Percentiles rank a stretch among this genome's conserved stretches.
These are phyloP conservation scores for Lichtheimia corymbifera DNA, from an alignment of 371 early-diverging fungal genomes.

Conservation along the genomic window DNA sequence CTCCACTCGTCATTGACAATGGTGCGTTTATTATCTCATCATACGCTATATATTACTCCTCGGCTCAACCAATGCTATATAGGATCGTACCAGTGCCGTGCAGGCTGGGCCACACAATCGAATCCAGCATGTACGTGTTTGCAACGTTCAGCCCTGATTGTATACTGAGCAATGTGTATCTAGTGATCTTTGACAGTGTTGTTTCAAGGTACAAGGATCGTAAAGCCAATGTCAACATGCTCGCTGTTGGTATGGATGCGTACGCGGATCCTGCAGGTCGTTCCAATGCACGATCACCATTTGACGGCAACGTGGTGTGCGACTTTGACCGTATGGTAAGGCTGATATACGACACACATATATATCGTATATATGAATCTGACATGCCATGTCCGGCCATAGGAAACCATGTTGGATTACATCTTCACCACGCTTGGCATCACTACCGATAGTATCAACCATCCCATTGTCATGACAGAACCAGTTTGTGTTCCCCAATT, in stretches of 20 bases:
- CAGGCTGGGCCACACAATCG: conserved; percentile 79
- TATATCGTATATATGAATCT: background rate
- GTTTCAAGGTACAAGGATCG: conserved; percentile 83
- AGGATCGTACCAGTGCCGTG: conserved; percentile 80
- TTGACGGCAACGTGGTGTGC: conserved; percentile 72
- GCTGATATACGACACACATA: background rate
- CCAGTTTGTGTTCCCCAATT: conserved; percentile 74
- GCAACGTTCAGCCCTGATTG: background rate
- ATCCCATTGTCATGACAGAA: conserved; percentile 88
- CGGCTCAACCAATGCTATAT: conserved; percentile 11
- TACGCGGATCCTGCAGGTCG: conserved; percentile 70
- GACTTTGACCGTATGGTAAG: conserved; percentile 72
- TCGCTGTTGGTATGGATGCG: conserved; percentile 79
- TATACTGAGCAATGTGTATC: background rate
- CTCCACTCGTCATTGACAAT: conserved; percentile 68
- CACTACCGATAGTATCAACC: conserved; percentile 61
- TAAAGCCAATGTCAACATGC: conserved; percentile 53
- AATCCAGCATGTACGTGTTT: conserved; percentile 58
- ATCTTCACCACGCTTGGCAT: conserved; percentile 81
- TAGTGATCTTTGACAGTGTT: conserved; percentile 81
- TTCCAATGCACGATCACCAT: conserved; percentile 71
- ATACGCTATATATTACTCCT: background rate
- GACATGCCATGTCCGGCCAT: conserved; percentile 16
- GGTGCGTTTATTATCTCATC: conserved; percentile 27
- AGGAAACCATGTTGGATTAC: conserved; percentile 86